Conservation (phyloP, 768 basidiomycete genomes). For the Kwoniella pini region DNA sequence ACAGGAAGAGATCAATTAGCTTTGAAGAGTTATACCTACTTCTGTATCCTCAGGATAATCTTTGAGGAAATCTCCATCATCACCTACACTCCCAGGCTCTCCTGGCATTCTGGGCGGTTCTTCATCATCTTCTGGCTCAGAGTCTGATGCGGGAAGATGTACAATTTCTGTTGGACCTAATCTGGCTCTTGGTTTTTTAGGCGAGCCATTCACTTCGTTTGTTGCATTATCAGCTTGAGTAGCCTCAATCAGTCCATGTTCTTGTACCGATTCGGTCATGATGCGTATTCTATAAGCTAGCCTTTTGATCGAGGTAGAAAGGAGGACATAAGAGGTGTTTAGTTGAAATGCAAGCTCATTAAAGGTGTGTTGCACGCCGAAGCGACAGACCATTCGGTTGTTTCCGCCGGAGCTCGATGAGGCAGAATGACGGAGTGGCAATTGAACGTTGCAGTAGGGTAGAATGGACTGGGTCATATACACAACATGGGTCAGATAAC, state of each 20-base stretch:
- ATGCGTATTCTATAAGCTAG: too few relatives aligned
- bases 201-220: neutral
- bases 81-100: constrained; percentile 61
- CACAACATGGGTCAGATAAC: too few relatives aligned
- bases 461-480: too few relatives aligned
- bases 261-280: neutral
- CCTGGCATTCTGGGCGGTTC: constrained; percentile 50
- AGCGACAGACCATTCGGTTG: too few relatives aligned
- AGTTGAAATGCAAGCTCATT: neutral
- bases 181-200: constrained; percentile 44
- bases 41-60: constrained; percentile 83
- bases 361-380: too few relatives aligned
- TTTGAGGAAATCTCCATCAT: constrained; percentile 63
- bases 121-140: constrained; percentile 61
- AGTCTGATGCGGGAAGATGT: constrained; percentile 41
- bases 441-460: too few relatives aligned
- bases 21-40: constrained; percentile 57
- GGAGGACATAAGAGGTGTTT: too few relatives aligned
- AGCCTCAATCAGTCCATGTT: neutral
- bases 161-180: constrained; percentile 47
- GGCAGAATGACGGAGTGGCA: too few relatives aligned
- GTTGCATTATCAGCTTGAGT: neutral
- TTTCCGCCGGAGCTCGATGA: neutral
- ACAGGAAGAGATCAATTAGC: neutral
- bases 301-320: too few relatives aligned